Evolutionary conservation across 768 basidiomycete genomes (phyloP).

Genomic region (Holtermannia corniformis): DNA sequence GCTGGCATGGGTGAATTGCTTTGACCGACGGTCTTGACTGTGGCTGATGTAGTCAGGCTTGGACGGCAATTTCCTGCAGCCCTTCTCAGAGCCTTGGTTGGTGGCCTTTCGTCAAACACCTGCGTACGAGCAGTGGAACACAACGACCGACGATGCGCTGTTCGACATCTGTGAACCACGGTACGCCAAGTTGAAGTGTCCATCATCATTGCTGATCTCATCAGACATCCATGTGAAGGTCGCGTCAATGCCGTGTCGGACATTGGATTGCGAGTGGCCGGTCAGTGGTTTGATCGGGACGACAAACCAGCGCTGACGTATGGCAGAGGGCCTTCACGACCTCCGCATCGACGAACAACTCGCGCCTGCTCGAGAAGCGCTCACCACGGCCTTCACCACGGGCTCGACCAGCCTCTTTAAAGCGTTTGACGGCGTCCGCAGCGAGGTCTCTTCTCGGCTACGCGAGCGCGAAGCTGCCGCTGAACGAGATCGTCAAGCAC

Average conservation of each 20-base stretch:
- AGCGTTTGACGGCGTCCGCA: slow-evolving; percentile 75
- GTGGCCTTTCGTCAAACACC: slow-evolving; percentile 77
- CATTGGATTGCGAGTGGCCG: slow-evolving; percentile 73
- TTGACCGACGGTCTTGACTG: too few relatives aligned
- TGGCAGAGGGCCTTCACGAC: slow-evolving; percentile 76
- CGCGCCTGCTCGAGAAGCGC: slow-evolving; percentile 84
- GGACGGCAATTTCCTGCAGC: slow-evolving; percentile 42
- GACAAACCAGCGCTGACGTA: background rate
- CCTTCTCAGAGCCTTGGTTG: slow-evolving; percentile 84
- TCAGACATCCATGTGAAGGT: slow-evolving; percentile 85
- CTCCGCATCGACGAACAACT: slow-evolving; percentile 85
- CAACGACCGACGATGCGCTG: slow-evolving; percentile 76
- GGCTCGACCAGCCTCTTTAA: slow-evolving; percentile 63
- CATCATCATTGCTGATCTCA: background rate
- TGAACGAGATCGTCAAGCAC: background rate
- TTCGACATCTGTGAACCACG: slow-evolving; percentile 94
- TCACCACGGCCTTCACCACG: slow-evolving; percentile 58
- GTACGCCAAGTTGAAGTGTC: slow-evolving; percentile 44
- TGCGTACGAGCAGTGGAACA: slow-evolving; percentile 83
- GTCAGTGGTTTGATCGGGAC: slow-evolving; percentile 10
- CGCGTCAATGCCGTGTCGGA: slow-evolving; percentile 83
- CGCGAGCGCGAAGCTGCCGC: slow-evolving; percentile 22
- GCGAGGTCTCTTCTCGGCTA: slow-evolving; percentile 43
- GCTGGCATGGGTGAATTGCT: slow-evolving; percentile 29
- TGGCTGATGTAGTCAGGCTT: too few relatives aligned